Evolutionary conservation across 2,329 filamentous ascomycete genomes (phyloP).

Genomic region (Colletotrichum horii): DNA sequence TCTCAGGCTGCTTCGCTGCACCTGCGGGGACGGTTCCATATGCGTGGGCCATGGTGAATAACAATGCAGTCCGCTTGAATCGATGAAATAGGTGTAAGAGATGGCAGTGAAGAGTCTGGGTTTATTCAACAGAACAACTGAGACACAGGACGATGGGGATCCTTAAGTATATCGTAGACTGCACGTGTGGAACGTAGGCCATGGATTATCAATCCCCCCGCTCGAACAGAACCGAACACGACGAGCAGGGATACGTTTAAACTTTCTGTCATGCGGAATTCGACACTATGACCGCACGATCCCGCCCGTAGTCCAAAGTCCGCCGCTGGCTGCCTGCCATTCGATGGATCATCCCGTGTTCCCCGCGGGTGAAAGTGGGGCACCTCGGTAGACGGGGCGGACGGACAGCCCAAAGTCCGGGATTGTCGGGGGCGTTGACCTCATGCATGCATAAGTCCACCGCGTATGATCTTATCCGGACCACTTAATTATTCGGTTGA

Average conservation of each 20-base stretch:
- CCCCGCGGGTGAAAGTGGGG: not conserved
- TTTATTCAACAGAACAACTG: not conserved
- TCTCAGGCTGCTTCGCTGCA: not conserved
- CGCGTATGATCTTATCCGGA: not conserved
- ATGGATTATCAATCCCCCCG: not conserved
- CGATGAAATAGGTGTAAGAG: not conserved
- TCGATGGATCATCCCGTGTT: not conserved
- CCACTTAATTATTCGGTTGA: not conserved
- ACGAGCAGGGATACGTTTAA: not conserved
- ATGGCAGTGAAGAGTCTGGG: not conserved
- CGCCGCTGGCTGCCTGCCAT: not conserved
- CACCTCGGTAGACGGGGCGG: not conserved
- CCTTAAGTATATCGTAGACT: not conserved
- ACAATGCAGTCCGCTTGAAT: not conserved
- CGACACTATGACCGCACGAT: not conserved
- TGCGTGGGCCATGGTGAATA: not conserved
- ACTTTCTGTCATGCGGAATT: not conserved
- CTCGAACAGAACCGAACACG: not conserved
- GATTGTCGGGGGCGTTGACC: not conserved
- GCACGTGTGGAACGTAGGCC: not conserved
- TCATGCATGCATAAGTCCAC: not conserved
- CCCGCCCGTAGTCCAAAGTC: not conserved
- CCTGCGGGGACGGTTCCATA: constrained; percentile 1
- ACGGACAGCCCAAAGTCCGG: not conserved
- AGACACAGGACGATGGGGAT: not conserved